A percentile compares a stretch with the other conserved stretches of the same genome.
phyloP scores from a whole-genome alignment of 1,284 basidiomycete genomes.

The Grifola frondosa region DNA sequence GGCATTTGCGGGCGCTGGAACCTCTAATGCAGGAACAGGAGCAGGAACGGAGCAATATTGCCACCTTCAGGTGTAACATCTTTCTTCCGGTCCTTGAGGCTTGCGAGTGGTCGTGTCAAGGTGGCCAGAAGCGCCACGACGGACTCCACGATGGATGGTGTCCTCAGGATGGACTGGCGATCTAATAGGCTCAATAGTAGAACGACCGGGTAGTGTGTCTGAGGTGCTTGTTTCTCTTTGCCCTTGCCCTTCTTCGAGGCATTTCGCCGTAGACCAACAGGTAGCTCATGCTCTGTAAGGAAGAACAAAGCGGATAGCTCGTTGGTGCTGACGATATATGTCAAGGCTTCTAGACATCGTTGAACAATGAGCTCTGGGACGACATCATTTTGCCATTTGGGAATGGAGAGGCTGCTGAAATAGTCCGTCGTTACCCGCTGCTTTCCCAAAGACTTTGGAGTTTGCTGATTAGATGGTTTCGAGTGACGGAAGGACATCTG shows the following conservation, averaged over 20 bases:
- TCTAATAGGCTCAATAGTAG: constrained; percentile 85
- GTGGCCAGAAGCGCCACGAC: constrained; percentile 84
- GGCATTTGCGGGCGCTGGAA: constrained; percentile 8
- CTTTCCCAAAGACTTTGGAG: constrained; percentile 71
- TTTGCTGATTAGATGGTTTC: constrained; percentile 52
- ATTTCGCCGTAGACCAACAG: constrained; percentile 67
- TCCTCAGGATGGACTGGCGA: constrained; percentile 79
- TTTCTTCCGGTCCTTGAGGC: constrained; percentile 54
- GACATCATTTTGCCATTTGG: constrained; percentile 75
- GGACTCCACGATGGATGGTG: constrained; percentile 88
- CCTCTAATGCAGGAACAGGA: constrained; percentile 7
- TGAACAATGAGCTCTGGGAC: constrained; percentile 91
- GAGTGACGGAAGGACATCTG: constrained; percentile 82
- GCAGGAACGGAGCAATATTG: constrained; percentile 14
- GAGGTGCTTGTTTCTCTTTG: constrained; percentile 81
- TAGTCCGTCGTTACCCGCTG: constrained; percentile 59
- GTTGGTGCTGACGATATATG: constrained; percentile 83
- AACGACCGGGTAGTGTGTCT: constrained; percentile 89
- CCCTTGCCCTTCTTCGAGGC: constrained; percentile 86
- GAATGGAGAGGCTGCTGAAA: constrained; percentile 50
- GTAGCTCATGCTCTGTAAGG: constrained; percentile 90
- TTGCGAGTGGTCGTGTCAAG: constrained; percentile 79
- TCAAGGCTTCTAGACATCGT: constrained; percentile 87
- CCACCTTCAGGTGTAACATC: constrained; percentile 17
- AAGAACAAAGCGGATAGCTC: constrained; percentile 87